Conservation (phyloP, 2,329 filamentous ascomycete genomes). For the Onygenales sp. region DNA sequence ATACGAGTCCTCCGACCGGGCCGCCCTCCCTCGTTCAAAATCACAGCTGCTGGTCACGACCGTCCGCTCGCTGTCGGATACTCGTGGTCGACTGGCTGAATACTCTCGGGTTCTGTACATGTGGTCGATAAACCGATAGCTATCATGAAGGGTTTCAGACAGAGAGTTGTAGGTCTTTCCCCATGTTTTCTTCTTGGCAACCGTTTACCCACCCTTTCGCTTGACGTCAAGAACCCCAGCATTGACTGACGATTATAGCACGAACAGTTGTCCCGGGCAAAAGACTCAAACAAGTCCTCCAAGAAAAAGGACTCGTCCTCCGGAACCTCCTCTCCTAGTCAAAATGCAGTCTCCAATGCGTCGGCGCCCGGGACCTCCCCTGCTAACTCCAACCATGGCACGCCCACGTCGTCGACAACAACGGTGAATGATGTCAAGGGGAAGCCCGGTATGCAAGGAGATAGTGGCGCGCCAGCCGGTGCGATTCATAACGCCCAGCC, state of each 20-base stretch:
- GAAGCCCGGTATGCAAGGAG: constrained; percentile 51
- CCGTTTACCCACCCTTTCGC: constrained; percentile 1
- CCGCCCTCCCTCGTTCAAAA: background rate
- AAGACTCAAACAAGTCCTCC: constrained; percentile 74
- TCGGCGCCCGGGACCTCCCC: constrained; percentile 43
- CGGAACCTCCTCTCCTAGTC: constrained; percentile 71
- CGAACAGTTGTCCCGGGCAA: constrained; percentile 83
- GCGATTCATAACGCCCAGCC: constrained; percentile 16
- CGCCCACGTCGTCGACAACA: constrained; percentile 82
- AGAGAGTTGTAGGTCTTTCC: constrained; percentile 74
- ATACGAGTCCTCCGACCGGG: background rate
- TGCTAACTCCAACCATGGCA: constrained; percentile 53
- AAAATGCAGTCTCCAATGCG: constrained; percentile 27
- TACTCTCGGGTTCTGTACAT: constrained; percentile 7
- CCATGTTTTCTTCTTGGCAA: constrained; percentile 16
- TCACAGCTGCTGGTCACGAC: constrained; percentile 4
- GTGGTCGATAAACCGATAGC: constrained; percentile 23
- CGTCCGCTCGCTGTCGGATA: constrained; percentile 4
- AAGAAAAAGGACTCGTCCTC: constrained; percentile 51
- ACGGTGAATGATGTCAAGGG: constrained; percentile 76
- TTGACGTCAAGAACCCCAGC: constrained; percentile 11
- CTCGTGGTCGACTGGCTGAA: constrained; percentile 8
- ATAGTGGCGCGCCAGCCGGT: constrained; percentile 21
- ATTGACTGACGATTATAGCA: constrained; percentile 47
- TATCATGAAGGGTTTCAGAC: constrained; percentile 94